phyloP scores from a whole-genome alignment of 306 rosid species.

The Albizia julibrissin region DNA sequence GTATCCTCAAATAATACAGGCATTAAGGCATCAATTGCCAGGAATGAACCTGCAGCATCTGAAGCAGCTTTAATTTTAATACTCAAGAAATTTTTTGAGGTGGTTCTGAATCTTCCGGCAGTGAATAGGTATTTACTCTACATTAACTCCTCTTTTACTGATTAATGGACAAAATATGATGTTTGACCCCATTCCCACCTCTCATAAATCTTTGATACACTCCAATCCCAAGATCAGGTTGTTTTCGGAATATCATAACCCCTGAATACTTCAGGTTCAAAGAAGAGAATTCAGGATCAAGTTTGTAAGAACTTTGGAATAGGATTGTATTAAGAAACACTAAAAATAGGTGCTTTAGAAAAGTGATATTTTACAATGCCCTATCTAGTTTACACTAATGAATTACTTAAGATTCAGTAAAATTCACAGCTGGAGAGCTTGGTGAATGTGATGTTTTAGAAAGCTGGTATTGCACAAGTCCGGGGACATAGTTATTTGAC shows the following conservation, averaged over 20 bases:
- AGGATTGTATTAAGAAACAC: background rate
- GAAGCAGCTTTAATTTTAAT: constrained; percentile 77
- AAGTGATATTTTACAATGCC: constrained; percentile 8
- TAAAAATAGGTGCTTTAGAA: constrained; percentile 8
- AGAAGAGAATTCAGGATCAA: background rate
- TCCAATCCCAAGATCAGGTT: constrained; percentile 7
- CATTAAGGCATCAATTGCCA: constrained; percentile 46
- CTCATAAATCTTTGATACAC: background rate
- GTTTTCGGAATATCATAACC: constrained; percentile 18
- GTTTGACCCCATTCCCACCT: constrained; percentile 18
- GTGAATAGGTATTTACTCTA: constrained; percentile 71
- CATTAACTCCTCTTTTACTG: constrained; percentile 15
- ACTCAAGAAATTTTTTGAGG: constrained; percentile 72
- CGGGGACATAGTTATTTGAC: background rate
- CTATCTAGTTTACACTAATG: constrained; percentile 3
- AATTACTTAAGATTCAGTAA: constrained; percentile 3
- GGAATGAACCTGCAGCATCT: constrained; percentile 64
- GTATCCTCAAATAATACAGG: constrained; percentile 41
- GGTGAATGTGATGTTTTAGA: background rate
- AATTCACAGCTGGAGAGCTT: constrained; percentile 18
- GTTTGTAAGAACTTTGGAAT: background rate
- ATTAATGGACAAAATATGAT: background rate
- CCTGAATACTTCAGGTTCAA: constrained; percentile 11
- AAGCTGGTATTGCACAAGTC: background rate
- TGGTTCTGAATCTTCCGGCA: constrained; percentile 78